These are phyloP conservation scores for Prunus mira DNA, from an alignment of 306 rosid species.

Conservation along the genomic window DNA sequence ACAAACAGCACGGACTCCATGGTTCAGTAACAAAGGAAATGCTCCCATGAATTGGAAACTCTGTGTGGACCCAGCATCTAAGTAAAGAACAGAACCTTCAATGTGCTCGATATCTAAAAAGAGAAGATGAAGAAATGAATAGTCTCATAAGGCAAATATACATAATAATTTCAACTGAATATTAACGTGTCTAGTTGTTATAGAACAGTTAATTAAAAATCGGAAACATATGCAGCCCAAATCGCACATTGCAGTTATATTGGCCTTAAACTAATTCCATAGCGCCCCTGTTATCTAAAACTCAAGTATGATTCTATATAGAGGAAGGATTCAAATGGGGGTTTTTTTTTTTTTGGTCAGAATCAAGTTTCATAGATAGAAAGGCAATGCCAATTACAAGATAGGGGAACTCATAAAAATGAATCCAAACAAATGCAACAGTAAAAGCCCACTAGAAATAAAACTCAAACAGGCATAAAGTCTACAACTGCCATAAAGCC, in stretches of 20 bases:
- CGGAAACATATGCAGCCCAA: neutral
- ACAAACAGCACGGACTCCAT: constrained; percentile 70
- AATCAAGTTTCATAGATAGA: too few species aligned
- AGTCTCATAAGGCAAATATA: neutral
- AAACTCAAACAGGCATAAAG: too few species aligned
- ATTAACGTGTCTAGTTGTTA: neutral
- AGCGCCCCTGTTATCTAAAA: neutral
- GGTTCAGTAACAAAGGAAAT: constrained; percentile 61
- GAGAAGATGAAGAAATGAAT: neutral
- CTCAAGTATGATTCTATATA: neutral
- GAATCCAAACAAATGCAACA: too few species aligned
- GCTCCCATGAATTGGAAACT: constrained; percentile 82
- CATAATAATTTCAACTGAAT: neutral
- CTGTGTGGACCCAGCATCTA: constrained; percentile 82
- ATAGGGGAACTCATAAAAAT: too few species aligned
- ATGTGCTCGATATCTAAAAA: constrained; percentile 66
- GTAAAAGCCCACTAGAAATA: too few species aligned
- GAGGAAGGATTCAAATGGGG: neutral
- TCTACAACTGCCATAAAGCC: too few species aligned
- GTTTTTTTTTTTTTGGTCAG: too few species aligned
- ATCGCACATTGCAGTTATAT: neutral
- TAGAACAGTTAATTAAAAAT: neutral
- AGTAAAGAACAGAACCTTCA: constrained; percentile 66
- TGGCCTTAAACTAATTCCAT: neutral
- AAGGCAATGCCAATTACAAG: too few species aligned